Percentiles rank a stretch among this genome's conserved stretches.
These are phyloP conservation scores for Myxozyma neotropica DNA, from an alignment of 805 yeast genomes.

Conservation along the genomic window DNA sequence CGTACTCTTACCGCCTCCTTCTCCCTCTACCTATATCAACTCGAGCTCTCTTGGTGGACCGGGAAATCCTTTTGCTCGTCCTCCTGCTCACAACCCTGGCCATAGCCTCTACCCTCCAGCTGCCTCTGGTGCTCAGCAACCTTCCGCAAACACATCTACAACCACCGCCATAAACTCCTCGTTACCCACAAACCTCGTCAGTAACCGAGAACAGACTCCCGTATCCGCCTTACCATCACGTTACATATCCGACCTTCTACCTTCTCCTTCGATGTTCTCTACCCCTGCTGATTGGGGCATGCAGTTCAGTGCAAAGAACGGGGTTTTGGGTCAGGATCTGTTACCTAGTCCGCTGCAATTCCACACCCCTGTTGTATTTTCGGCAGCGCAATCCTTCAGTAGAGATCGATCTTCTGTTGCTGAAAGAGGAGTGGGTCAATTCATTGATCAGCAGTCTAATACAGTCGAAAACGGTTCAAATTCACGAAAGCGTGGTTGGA, in stretches of 20 bases:
- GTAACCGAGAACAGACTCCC: slow-evolving; percentile 66
- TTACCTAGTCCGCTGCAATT: slow-evolving; percentile 40
- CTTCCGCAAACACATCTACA: slow-evolving; percentile 6
- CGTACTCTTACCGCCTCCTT: slow-evolving; percentile 42
- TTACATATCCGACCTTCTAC: slow-evolving; percentile 71
- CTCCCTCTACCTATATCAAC: slow-evolving; percentile 42
- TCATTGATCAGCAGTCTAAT: neutral
- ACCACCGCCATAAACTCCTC: neutral
- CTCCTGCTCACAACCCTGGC: slow-evolving; percentile 13
- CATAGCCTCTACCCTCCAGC: slow-evolving; percentile 36
- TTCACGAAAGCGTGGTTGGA: slow-evolving; percentile 12
- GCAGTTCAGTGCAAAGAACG: slow-evolving; percentile 18
- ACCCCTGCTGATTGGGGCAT: slow-evolving; percentile 39
- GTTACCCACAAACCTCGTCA: neutral
- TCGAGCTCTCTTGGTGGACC: slow-evolving; percentile 39
- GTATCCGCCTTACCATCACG: slow-evolving; percentile 69
- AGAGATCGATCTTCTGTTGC: neutral
- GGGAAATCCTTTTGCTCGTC: slow-evolving; percentile 42
- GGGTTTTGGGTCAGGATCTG: slow-evolving; percentile 34
- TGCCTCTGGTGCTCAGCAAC: neutral
- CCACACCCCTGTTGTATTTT: slow-evolving; percentile 37
- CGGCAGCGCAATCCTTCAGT: slow-evolving; percentile 30
- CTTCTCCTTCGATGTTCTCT: slow-evolving; percentile 78
- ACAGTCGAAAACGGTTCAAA: neutral
- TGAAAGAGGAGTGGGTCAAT: neutral